Percentiles rank a stretch among this genome's conserved stretches.
Evolutionary conservation across 148 eudicot species (phyloP).

Genomic region (Mesembryanthemum crystallinum): DNA sequence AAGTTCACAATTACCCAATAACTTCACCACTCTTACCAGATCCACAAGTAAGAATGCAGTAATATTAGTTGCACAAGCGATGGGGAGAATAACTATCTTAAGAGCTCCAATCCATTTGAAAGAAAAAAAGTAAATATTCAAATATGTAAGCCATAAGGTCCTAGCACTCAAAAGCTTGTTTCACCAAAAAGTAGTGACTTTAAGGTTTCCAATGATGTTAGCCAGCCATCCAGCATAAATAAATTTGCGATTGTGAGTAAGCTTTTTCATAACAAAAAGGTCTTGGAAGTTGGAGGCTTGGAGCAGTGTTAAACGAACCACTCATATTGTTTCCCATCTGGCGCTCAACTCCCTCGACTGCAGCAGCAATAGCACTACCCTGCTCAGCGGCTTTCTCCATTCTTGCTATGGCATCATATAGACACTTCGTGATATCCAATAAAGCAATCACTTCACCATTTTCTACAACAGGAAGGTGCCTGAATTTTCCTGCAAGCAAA

Average conservation of each 20-base stretch:
- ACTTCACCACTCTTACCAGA: background rate
- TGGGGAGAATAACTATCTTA: background rate
- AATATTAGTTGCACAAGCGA: background rate
- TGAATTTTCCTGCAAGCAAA: conserved; percentile 67
- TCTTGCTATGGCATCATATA: conserved; percentile 95
- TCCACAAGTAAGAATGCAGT: background rate
- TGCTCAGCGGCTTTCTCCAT: conserved; percentile 99
- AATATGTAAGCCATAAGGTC: background rate
- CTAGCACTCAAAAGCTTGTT: background rate
- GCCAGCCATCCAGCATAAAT: background rate
- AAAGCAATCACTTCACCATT: conserved; percentile 96
- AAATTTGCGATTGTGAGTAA: background rate
- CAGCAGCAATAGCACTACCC: conserved; percentile 97
- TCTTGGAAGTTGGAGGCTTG: background rate
- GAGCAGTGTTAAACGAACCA: conserved; percentile 43
- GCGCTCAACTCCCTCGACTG: conserved; percentile 94
- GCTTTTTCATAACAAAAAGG: background rate
- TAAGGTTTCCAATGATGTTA: background rate
- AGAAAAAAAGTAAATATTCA: background rate
- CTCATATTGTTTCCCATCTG: conserved; percentile 80
- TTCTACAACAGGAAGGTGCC: conserved; percentile 98
- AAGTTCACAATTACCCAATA: background rate
- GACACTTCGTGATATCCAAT: conserved; percentile 92
- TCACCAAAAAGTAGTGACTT: background rate
- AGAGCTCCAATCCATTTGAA: background rate